These are phyloP conservation scores for Sarocladium strictum DNA, from an alignment of 2,329 filamentous ascomycete genomes.

Conservation along the genomic window DNA sequence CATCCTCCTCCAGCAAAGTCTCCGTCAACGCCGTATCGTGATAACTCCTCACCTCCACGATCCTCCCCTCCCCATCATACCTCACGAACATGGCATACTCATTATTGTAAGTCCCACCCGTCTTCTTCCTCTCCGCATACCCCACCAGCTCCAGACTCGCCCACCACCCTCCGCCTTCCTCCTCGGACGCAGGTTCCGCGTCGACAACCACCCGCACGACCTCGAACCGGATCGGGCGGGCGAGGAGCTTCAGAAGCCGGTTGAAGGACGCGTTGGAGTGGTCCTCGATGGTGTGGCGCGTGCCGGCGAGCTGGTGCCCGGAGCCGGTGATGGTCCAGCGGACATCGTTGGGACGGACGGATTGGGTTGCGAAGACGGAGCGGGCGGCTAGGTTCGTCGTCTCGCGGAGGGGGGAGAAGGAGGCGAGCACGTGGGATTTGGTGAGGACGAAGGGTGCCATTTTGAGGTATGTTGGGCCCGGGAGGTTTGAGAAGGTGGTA, in stretches of 20 bases:
- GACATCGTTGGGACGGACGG: slow-evolving; percentile 13
- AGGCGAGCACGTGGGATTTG: slow-evolving; percentile 15
- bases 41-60: slow-evolving; percentile 19
- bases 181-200: slow-evolving; percentile 13
- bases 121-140: slow-evolving; percentile 14
- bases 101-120: slow-evolving; percentile 18
- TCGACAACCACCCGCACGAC: slow-evolving; percentile 18
- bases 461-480: too few relatives aligned
- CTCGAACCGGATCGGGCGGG: slow-evolving; percentile 17
- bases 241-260: slow-evolving; percentile 15
- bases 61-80: slow-evolving; percentile 17
- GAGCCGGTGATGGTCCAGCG: slow-evolving; percentile 19
- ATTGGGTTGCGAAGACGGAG: slow-evolving; percentile 15
- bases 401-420: slow-evolving; percentile 16
- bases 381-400: slow-evolving; percentile 13
- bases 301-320: slow-evolving; percentile 19
- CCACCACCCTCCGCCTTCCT: slow-evolving; percentile 17
- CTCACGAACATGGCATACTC: slow-evolving; percentile 19
- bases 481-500: too few relatives aligned
- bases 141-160: slow-evolving; percentile 17
- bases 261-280: slow-evolving; percentile 17
- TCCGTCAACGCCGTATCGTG: slow-evolving; percentile 18
- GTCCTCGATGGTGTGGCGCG: slow-evolving; percentile 13
- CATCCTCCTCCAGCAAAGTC: slow-evolving; percentile 13
- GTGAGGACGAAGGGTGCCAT: slow-evolving; percentile 16